Evolutionary conservation across 2,329 filamentous ascomycete species (phyloP).

Genomic region (Incumbomyces lentus): DNA sequence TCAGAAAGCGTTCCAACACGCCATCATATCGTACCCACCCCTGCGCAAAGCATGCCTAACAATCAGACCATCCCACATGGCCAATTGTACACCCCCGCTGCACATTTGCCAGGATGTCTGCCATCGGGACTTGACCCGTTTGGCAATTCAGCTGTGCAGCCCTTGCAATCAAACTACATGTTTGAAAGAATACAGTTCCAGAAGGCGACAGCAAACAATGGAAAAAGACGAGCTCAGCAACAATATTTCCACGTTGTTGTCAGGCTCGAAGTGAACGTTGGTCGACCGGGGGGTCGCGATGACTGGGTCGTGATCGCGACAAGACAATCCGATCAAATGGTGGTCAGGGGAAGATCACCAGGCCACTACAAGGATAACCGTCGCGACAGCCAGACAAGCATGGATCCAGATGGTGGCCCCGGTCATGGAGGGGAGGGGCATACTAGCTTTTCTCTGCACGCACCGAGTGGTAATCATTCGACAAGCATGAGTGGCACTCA

Average conservation of each 20-base stretch:
- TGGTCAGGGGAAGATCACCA: slow-evolving; percentile 74
- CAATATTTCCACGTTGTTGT: slow-evolving; percentile 89
- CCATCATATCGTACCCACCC: slow-evolving; percentile 49
- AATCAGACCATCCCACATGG: slow-evolving; percentile 1
- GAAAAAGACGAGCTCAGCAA: slow-evolving; percentile 77
- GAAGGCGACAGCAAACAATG: slow-evolving; percentile 86
- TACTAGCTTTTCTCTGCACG: not conserved
- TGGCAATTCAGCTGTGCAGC: slow-evolving; percentile 22
- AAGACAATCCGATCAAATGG: slow-evolving; percentile 67
- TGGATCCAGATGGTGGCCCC: slow-evolving; percentile 55
- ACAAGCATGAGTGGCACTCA: not conserved
- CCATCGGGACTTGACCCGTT: slow-evolving; percentile 9
- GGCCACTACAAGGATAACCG: slow-evolving; percentile 63
- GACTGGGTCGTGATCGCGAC: slow-evolving; percentile 62
- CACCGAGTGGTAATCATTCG: not conserved
- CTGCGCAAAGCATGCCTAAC: slow-evolving; percentile 45
- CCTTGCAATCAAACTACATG: slow-evolving; percentile 40
- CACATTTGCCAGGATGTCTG: not conserved
- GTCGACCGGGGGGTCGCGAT: slow-evolving; percentile 32
- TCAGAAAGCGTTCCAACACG: slow-evolving; percentile 61
- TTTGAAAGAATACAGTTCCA: slow-evolving; percentile 95
- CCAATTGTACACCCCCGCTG: slow-evolving; percentile 7
- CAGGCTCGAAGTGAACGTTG: slow-evolving; percentile 65
- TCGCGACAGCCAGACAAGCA: slow-evolving; percentile 58
- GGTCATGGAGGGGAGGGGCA: slow-evolving; percentile 33